A percentile compares a stretch with the other conserved stretches of the same genome.
phyloP scores from a whole-genome alignment of 2,329 filamentous ascomycete genomes.

The Daldinia sp. region DNA sequence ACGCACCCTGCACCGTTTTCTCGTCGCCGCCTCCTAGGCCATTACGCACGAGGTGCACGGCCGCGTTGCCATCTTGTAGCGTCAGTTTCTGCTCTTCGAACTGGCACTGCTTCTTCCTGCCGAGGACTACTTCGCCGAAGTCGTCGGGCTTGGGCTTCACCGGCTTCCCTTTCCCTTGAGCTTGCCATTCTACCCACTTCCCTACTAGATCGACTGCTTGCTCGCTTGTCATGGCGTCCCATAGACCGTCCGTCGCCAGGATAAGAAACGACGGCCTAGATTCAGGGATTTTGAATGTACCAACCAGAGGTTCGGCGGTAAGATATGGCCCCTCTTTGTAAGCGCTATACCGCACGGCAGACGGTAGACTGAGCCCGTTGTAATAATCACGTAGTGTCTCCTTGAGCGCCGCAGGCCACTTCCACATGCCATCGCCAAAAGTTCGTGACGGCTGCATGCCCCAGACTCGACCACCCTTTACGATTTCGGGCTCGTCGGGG shows the following conservation, averaged over 20 bases:
- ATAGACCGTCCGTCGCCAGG: constrained; percentile 72
- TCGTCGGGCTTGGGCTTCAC: constrained; percentile 14
- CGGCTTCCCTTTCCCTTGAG: constrained; percentile 22
- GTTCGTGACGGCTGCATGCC: constrained; percentile 69
- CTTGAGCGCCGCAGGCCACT: constrained; percentile 65
- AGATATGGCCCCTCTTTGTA: constrained; percentile 70
- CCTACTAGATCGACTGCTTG: constrained; percentile 66
- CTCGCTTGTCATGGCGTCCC: constrained; percentile 66
- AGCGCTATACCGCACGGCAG: constrained; percentile 52
- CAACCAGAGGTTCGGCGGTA: constrained; percentile 71
- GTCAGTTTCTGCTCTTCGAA: constrained; percentile 69
- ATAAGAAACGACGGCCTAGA: constrained; percentile 66
- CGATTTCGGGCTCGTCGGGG: constrained; percentile 66
- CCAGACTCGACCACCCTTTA: constrained; percentile 67
- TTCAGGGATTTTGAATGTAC: constrained; percentile 59
- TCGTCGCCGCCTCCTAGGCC: constrained; percentile 79
- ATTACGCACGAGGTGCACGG: constrained; percentile 82
- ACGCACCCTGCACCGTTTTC: constrained; percentile 75
- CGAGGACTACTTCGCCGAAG: constrained; percentile 41
- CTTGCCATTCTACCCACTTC: constrained; percentile 57
- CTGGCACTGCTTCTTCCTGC: constrained; percentile 39
- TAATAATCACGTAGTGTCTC: constrained; percentile 55
- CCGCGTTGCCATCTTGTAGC: constrained; percentile 81
- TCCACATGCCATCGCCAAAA: constrained; percentile 75
- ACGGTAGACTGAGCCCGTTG: constrained; percentile 53